phyloP scores from a whole-genome alignment of 192 early-diverging fungal genomes.

The Phycomyces nitens region DNA sequence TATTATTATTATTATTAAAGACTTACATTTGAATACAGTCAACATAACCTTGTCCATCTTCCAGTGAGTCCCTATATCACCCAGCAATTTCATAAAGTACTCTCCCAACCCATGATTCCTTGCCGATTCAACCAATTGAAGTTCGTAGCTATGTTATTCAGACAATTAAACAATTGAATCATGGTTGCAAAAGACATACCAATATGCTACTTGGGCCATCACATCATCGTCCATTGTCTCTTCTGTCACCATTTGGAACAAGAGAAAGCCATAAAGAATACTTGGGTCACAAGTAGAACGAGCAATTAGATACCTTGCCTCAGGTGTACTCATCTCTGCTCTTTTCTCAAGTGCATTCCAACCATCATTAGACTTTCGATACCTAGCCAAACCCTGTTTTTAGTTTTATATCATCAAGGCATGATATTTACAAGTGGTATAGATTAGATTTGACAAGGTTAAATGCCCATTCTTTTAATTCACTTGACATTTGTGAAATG shows the following conservation, averaged over 20 bases:
- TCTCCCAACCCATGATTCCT: slow-evolving; percentile 54
- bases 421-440: slow-evolving; percentile 47
- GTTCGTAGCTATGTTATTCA: slow-evolving; percentile 54
- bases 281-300: slow-evolving; percentile 28
- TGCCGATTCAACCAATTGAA: slow-evolving; percentile 48
- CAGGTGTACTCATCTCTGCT: slow-evolving; percentile 50
- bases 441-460: slow-evolving; percentile 60
- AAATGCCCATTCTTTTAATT: slow-evolving; percentile 46
- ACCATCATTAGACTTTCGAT: slow-evolving; percentile 60
- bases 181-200: no score
- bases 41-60: slow-evolving; percentile 64
- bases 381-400: slow-evolving; percentile 16
- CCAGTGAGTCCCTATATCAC: slow-evolving; percentile 46
- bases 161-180: no score
- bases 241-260: slow-evolving; percentile 64
- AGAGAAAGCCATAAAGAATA: slow-evolving; percentile 48
- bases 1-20: no score
- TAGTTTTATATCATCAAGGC: neutral
- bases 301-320: slow-evolving; percentile 56
- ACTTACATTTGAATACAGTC: slow-evolving; percentile 63
- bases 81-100: slow-evolving; percentile 50
- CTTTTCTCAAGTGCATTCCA: slow-evolving; percentile 58
- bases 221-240: slow-evolving; percentile 54
- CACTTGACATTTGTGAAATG: slow-evolving; percentile 32
- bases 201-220: slow-evolving; percentile 57